Evolutionary conservation across 2,329 filamentous ascomycete genomes (phyloP), one percentile per base, ranked within the genome.

Genomic region (Colletotrichum liaoningense): DNA sequence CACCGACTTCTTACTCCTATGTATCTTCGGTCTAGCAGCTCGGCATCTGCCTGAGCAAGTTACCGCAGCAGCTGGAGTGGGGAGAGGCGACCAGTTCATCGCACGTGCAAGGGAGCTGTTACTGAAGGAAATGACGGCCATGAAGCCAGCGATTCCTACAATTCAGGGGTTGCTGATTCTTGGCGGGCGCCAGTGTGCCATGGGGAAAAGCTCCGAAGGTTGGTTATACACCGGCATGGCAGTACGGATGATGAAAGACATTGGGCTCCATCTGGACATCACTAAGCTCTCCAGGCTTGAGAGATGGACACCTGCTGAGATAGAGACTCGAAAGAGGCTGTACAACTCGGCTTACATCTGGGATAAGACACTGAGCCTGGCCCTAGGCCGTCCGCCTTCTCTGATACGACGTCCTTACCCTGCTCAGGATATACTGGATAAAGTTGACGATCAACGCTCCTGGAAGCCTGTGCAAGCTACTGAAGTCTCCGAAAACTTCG

Each of bases 221-320:
- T 77, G 76, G 76, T 71, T 77, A 1, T 77, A 74, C 57, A 77
- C 76, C 0, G 76, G 76, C 0, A 77, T 77, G 76, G 76, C 75
- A 5, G 68, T 76, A 24, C 63, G 76, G 1, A 77, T 77, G 76
- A 77, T 77, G 71, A 72, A 67, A 6, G 76, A 77, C 11, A 71
- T 77, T 16, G 76, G 76, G 4, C 72, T 77, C n/a, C 76, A 77
- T 46, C 72, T 77, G 1, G 74, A 77, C 24, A 76, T 71, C 3
- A 63, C 72, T 1, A 65, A 62, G 26, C 59, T 77, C 4, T 71
- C 75, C 4, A 22, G 60, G 5, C 28, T 77, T 1, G 72, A 77
- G 22, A 49, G 66, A 22, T 77, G 73, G 76, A 77, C 76, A 0
- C 69, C 76, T 2, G 67, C 75, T n/a, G 76, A 77, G 59, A 63